Percentiles rank a stretch among this genome's conserved stretches.
phyloP scores from a whole-genome alignment of 1,284 basidiomycete genomes.

The Golubevia sp. region DNA sequence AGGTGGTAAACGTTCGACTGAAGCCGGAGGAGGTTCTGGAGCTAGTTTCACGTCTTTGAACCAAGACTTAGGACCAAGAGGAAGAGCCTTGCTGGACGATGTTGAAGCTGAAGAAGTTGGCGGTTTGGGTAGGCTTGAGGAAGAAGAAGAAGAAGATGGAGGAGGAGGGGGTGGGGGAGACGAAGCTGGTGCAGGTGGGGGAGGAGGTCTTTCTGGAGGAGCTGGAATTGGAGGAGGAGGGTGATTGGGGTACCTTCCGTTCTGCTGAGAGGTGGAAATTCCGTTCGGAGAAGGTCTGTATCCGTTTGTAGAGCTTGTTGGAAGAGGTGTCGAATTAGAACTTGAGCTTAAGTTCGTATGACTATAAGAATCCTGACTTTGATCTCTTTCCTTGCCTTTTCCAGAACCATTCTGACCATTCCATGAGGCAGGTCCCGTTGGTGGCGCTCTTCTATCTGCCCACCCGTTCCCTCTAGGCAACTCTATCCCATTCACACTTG shows the following conservation, averaged over 20 bases:
- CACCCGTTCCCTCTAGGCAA: not conserved
- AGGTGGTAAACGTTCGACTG: not conserved
- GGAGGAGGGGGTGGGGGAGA: slow-evolving; percentile 44
- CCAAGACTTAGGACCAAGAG: slow-evolving; percentile 4
- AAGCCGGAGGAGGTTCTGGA: slow-evolving; percentile 4
- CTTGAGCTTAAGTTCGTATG: not conserved
- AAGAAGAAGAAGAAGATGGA: slow-evolving; percentile 43
- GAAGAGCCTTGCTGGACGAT: slow-evolving; percentile 8
- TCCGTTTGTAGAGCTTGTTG: too few species aligned
- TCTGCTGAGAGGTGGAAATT: not conserved
- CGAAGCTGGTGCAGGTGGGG: slow-evolving; percentile 26
- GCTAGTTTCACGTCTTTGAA: slow-evolving; percentile 1
- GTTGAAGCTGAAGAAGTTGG: slow-evolving; percentile 29
- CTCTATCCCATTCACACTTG: not conserved
- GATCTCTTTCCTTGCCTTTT: not conserved
- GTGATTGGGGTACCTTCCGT: too few species aligned
- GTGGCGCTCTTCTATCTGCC: not conserved
- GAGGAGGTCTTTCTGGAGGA: too few species aligned
- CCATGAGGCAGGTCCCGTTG: not conserved
- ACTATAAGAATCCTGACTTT: not conserved
- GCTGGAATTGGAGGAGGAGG: too few species aligned
- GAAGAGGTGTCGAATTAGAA: too few species aligned
- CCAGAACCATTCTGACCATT: not conserved
- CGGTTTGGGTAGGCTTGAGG: slow-evolving; percentile 19
- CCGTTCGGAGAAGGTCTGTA: not conserved